Percentiles rank a stretch among this genome's conserved stretches.
These are phyloP conservation scores for Endotrypanum monterogeii DNA, from an alignment of 208 protist species.

Conservation along the genomic window DNA sequence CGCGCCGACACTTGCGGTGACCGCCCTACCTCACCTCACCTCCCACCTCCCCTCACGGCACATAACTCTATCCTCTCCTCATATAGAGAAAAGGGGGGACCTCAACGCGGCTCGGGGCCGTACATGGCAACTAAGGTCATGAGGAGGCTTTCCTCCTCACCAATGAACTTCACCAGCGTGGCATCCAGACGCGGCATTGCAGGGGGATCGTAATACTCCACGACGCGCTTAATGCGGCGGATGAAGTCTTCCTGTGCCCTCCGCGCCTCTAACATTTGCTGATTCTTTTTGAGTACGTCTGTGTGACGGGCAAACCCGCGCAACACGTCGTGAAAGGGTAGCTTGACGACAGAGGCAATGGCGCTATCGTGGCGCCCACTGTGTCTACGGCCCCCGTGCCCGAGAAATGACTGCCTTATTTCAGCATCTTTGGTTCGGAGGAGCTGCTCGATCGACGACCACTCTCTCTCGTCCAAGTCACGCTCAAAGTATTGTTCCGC, in stretches of 20 bases:
- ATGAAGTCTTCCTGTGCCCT: conserved; percentile 21
- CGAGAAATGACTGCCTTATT: conserved; percentile 40
- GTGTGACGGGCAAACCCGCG: conserved; percentile 41
- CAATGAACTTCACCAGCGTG: conserved; percentile 40
- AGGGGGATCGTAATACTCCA: conserved; percentile 47
- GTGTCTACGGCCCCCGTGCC: not conserved
- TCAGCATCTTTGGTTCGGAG: conserved; percentile 31
- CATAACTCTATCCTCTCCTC: not conserved
- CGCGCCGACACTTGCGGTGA: not conserved
- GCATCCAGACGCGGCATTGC: conserved; percentile 21
- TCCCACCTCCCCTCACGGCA: not conserved
- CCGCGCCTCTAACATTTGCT: conserved; percentile 21
- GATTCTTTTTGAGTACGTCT: conserved; percentile 26
- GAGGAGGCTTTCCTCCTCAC: conserved; percentile 50
- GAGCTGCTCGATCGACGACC: conserved; percentile 35
- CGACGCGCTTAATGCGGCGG: conserved; percentile 38
- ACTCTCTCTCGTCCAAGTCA: conserved; percentile 41
- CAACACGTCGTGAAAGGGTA: conserved; percentile 60
- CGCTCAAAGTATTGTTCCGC: conserved; percentile 67
- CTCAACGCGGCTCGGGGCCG: conserved; percentile 47
- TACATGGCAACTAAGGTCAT: conserved; percentile 50
- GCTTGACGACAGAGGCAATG: conserved; percentile 19
- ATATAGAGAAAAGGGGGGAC: not conserved
- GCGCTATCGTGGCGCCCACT: conserved; percentile 1
- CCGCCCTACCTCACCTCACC: not conserved